Evolutionary conservation across 2,329 filamentous ascomycete genomes (phyloP), one percentile per base, ranked within the genome.

Genomic region (Didymella pomorum): DNA sequence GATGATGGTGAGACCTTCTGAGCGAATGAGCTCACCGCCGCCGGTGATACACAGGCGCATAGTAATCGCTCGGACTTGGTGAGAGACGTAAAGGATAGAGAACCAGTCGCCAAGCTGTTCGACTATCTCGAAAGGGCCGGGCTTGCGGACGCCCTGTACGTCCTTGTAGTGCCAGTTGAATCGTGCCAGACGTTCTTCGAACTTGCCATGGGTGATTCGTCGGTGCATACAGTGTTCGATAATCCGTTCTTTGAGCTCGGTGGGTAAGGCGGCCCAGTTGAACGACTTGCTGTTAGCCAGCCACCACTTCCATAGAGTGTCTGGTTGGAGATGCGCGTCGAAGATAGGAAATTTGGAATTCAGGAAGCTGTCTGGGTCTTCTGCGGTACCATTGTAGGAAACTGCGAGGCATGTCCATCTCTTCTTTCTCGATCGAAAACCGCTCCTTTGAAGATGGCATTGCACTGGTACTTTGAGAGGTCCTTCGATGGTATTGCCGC

Each of bases 241-340:
- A 25, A 74, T 51, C 12, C 60, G 44, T 28, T 70, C 66, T 33
- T 74, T 75, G 0, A 75, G 29, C 23, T 76, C 72, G 0, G 61
- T 71, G 0, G 73, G 65, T 1, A 75, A 49, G 2, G 9, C 42
- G 0, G 18, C 35, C 72, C 71, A 76, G 11, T 71, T 61, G 63
- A 74, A 73, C 1, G 5, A 31, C n/a, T 63, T 63, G 3, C 65
- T 63, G n/a, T 73, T 75, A 2, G 18, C 28, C 3, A 31, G 31
- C 71, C 68, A 72, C 68, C 67, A 73, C 12, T 33, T 26, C n/a
- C 47, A 61, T 41, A 69, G 45, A 9, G 52, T 47, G 0, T 58
- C 35, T 3, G 44, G 16, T 0, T 23, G n/a, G 0, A 65, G 45
- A 0, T 46, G 35, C 2, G 8, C 33, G 1, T 52, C n/a, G 0